Evolutionary conservation across 1,284 basidiomycete genomes (phyloP).

Genomic region (Psilocybe mexicana): DNA sequence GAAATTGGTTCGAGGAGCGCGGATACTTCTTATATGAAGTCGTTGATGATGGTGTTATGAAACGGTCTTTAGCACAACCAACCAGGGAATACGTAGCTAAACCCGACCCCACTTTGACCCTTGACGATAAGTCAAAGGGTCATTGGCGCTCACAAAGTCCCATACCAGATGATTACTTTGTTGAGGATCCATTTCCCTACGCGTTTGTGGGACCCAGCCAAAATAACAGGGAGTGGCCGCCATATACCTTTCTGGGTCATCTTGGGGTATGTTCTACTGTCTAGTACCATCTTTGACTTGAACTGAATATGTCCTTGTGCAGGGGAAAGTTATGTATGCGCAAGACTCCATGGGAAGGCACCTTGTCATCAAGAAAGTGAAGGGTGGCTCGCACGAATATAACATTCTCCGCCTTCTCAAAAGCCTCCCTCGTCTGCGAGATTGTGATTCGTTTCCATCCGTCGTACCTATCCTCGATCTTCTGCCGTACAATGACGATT

Average conservation of each 20-base stretch:
- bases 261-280: not conserved
- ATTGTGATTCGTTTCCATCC: not conserved
- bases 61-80: not conserved
- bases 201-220: not conserved
- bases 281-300: too few species aligned
- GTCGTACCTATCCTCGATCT: constrained; percentile 16
- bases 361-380: constrained; percentile 18
- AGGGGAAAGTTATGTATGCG: constrained; percentile 6
- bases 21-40: not conserved
- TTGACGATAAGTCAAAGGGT: not conserved
- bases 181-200: not conserved
- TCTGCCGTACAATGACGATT: constrained; percentile 14
- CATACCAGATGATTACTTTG: too few species aligned
- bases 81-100: not conserved
- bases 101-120: not conserved
- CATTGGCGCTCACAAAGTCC: too few species aligned
- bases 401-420: constrained; percentile 10
- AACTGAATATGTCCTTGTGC: not conserved
- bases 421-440: not conserved
- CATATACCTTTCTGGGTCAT: not conserved
- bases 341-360: constrained; percentile 17
- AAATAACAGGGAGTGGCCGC: not conserved
- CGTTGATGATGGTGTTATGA: not conserved
- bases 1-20: not conserved
- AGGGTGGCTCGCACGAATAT: constrained; percentile 13